Conservation (phyloP, 805 yeast species). For the Ogataea ramenticola region DNA sequence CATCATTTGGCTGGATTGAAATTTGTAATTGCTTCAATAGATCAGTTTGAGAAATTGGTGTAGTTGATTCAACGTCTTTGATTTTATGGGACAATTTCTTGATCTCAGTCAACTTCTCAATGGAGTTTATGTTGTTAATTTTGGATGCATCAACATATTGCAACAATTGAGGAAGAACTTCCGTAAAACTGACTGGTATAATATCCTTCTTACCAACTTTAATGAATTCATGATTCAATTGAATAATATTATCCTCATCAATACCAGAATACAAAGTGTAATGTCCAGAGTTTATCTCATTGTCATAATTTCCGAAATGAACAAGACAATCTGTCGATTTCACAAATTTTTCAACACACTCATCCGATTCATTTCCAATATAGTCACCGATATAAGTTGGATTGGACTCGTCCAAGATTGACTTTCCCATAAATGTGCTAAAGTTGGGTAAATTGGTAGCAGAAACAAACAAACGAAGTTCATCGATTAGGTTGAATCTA, state of each 20-base stretch:
- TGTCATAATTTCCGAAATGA: slow-evolving; percentile 59
- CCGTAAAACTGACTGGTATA: slow-evolving; percentile 34
- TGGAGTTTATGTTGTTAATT: slow-evolving; percentile 1
- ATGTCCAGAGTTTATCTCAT: slow-evolving; percentile 66
- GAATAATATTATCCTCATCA: slow-evolving; percentile 19
- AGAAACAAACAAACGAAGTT: slow-evolving; percentile 31
- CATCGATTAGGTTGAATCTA: slow-evolving; percentile 43
- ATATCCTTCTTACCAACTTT: slow-evolving; percentile 18
- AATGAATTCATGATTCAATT: slow-evolving; percentile 35
- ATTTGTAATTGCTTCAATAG: slow-evolving; percentile 31
- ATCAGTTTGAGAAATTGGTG: slow-evolving; percentile 41
- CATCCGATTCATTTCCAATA: slow-evolving; percentile 50
- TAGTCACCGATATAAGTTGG: slow-evolving; percentile 47
- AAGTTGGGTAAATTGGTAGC: slow-evolving; percentile 30
- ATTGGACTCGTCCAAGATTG: slow-evolving; percentile 29
- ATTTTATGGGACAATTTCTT: slow-evolving; percentile 5
- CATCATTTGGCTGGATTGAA: slow-evolving; percentile 30
- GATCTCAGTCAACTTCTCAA: neutral
- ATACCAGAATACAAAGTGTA: slow-evolving; percentile 41
- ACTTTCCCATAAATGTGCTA: slow-evolving; percentile 39
- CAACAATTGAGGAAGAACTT: slow-evolving; percentile 41
- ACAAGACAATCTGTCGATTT: slow-evolving; percentile 60
- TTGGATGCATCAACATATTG: slow-evolving; percentile 23
- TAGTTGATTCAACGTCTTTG: slow-evolving; percentile 13
- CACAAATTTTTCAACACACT: slow-evolving; percentile 40